A percentile compares a stretch with the other conserved stretches of the same genome.
Conservation (phyloP, 306 rosid genomes). For the Casuarina equisetifolia region DNA sequence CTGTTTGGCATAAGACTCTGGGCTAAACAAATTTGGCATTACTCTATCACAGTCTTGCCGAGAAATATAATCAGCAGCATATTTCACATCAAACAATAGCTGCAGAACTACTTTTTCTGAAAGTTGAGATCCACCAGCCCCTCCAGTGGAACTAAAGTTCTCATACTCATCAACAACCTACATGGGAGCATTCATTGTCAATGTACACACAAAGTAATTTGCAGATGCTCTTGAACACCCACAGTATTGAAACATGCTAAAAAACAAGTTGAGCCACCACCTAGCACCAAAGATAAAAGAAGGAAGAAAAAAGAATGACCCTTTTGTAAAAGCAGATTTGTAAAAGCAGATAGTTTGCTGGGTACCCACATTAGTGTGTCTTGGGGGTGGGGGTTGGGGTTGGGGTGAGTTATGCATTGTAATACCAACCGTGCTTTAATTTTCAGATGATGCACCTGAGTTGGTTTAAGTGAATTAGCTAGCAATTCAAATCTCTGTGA, state of each 20-base stretch:
- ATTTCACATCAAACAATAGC: conserved; percentile 81
- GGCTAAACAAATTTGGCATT: conserved; percentile 38
- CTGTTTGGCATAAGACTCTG: conserved; percentile 52
- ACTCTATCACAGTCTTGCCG: conserved; percentile 71
- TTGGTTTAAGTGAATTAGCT: background rate
- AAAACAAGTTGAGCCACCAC: conserved; percentile 1
- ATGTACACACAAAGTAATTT: conserved; percentile 19
- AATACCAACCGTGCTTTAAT: background rate
- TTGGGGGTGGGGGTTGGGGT: background rate
- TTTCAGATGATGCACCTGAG: background rate
- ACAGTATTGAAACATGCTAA: background rate
- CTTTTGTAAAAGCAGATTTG: background rate
- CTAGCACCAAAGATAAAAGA: background rate
- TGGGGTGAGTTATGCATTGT: too few species aligned
- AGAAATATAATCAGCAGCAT: conserved; percentile 83
- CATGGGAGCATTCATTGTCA: conserved; percentile 24
- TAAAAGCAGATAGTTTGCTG: background rate
- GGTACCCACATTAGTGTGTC: background rate
- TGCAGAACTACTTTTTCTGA: conserved; percentile 94
- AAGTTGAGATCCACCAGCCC: conserved; percentile 60
- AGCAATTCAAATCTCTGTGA: too few species aligned
- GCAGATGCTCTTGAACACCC: background rate
- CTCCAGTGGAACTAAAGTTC: conserved; percentile 55
- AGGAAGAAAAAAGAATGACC: background rate
- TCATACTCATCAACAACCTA: conserved; percentile 78